Evolutionary conservation across 495 filamentous ascomycete genomes (phyloP).

Genomic region (Neurospora africana): DNA sequence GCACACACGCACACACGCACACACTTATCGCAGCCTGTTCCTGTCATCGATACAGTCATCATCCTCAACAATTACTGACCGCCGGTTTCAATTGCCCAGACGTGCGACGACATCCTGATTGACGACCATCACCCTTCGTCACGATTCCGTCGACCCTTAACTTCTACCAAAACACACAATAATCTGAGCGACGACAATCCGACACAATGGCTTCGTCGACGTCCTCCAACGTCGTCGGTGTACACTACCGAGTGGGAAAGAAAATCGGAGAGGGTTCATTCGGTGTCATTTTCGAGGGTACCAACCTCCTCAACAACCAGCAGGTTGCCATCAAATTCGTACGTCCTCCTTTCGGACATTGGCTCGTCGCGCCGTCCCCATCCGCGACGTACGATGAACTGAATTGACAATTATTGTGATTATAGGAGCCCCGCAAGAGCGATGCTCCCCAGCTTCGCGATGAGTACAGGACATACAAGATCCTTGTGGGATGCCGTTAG

Average conservation of each 20-base stretch:
- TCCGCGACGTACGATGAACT: not conserved
- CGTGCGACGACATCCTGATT: not conserved
- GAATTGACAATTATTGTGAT: not conserved
- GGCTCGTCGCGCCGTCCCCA: not conserved
- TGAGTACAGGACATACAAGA: conserved; percentile 99
- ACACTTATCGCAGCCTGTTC: not conserved
- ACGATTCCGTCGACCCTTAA: not conserved
- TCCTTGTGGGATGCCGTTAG: conserved; percentile 97
- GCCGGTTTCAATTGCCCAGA: not conserved
- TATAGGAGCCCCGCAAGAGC: conserved; percentile 92
- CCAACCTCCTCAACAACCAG: conserved; percentile 97
- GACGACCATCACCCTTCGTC: not conserved
- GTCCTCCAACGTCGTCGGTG: conserved; percentile 95
- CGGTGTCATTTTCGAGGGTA: conserved; percentile 98
- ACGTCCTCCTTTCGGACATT: conserved; percentile 27
- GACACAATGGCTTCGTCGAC: conserved; percentile 68
- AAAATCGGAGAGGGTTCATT: conserved; percentile 99
- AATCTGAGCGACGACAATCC: not conserved
- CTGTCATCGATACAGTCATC: not conserved
- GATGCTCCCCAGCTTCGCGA: conserved; percentile 96
- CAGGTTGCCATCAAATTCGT: conserved; percentile 99
- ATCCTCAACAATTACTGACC: not conserved
- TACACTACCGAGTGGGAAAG: conserved; percentile 98
- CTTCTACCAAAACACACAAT: not conserved
- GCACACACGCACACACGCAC: not conserved